phyloP scores from a whole-genome alignment of 495 filamentous ascomycete species.

The Aspergillus diversus region DNA sequence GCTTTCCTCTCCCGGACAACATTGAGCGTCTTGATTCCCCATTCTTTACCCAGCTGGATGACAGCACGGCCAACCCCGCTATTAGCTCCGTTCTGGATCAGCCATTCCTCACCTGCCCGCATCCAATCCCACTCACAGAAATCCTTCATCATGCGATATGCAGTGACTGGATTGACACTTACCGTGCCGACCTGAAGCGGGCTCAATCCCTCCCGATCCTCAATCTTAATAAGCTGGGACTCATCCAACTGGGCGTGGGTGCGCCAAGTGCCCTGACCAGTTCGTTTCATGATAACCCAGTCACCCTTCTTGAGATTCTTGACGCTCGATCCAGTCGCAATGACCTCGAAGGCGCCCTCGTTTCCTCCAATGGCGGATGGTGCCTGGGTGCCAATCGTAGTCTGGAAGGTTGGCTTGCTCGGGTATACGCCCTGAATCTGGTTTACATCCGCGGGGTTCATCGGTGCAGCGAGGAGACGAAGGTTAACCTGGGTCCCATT shows the following conservation, averaged over 20 bases:
- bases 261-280: constrained; percentile 87
- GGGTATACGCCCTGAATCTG: constrained; percentile 97
- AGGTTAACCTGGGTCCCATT: constrained; percentile 64
- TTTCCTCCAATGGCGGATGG: constrained; percentile 83
- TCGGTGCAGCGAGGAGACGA: constrained; percentile 81
- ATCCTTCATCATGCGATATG: constrained; percentile 88
- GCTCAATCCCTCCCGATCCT: constrained; percentile 67
- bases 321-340: constrained; percentile 62
- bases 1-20: constrained; percentile 72
- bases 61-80: constrained; percentile 86
- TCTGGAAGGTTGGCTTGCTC: constrained; percentile 73
- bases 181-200: constrained; percentile 81
- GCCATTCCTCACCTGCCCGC: constrained; percentile 68
- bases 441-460: constrained; percentile 98
- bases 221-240: constrained; percentile 65
- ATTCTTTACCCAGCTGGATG: constrained; percentile 79
- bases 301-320: constrained; percentile 69
- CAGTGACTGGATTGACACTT: constrained; percentile 88
- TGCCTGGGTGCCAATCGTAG: constrained; percentile 68
- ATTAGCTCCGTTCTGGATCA: constrained; percentile 96
- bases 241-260: constrained; percentile 82
- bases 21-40: constrained; percentile 88
- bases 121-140: constrained; percentile 65
- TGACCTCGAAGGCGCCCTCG: constrained; percentile 88
- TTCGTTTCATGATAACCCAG: constrained; percentile 84